Evolutionary conservation across 2,329 filamentous ascomycete genomes (phyloP), one percentile per base, ranked within the genome.

Genomic region (Drechmeria coniospora): DNA sequence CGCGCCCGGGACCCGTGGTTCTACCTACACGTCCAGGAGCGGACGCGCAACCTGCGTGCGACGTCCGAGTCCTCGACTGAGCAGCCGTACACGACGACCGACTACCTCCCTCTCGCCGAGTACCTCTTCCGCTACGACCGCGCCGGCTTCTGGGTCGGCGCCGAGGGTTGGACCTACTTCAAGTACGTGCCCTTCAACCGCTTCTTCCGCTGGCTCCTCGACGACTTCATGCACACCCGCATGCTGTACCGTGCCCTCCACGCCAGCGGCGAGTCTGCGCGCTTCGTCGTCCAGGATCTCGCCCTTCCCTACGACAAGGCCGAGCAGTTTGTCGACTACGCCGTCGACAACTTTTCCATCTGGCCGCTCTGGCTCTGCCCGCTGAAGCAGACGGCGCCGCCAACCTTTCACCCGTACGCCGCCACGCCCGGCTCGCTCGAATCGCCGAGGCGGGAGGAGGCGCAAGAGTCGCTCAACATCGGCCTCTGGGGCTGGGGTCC

Each of bases 401-500:
- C 65, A 2, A 69, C 62, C 8, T 72, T 72, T 42, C 67, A 72
- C 43, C 67, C 67, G 2, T 59, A 63, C 39, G 59, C 62, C 2
- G 56, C 43, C 28, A 15, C 22, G 13, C 11, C n/a, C 6, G 6
- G 7, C 7, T 7, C 22, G 22, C 11, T 23, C 7, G 6, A 8
- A 12, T 7, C 22, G 22, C 13, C 11, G 7, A 23, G 22, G 6
- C 13, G 22, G 12, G 7, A 23, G 27, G 26, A 18, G 39, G 36
- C 26, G 35, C 38, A 22, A 32, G 39, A 13, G 32, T 17, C 2
- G 19, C 61, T 76, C 32, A 76, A 75, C 44, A 58, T 76, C 25
- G 71, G 71, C n/a, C 67, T 92, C 20, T 92, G 83, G 82, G 82
- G 81, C 8, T 79, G 74, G 49, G 80, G 78, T 6, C 71, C 76